Conservation (phyloP, 164 flowering plant genomes). For the grape (Vitis vinifera) region DNA sequence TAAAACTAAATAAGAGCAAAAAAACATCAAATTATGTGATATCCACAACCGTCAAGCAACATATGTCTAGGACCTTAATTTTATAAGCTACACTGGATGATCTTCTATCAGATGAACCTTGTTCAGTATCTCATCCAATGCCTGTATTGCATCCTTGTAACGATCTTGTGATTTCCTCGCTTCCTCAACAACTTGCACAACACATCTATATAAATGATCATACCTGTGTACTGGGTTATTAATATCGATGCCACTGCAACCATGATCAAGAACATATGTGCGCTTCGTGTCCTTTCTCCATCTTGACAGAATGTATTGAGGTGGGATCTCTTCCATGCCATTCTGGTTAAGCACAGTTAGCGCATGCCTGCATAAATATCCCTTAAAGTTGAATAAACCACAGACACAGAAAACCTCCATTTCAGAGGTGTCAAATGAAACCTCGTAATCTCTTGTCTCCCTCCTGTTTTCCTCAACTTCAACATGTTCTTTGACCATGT, state of each 20-base stretch:
- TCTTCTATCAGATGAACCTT: conserved; percentile 22
- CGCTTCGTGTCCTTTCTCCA: conserved; percentile 56
- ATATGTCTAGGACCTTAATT: background rate
- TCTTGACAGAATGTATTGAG: conserved; percentile 45
- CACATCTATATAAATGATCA: conserved; percentile 38
- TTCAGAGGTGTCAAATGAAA: conserved; percentile 36
- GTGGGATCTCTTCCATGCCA: conserved; percentile 49
- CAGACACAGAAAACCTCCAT: conserved; percentile 49
- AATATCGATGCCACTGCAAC: conserved; percentile 19
- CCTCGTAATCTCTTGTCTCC: conserved; percentile 41
- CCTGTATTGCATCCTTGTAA: conserved; percentile 29
- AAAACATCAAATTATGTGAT: background rate
- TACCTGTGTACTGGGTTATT: conserved; percentile 33
- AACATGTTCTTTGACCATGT: conserved; percentile 41
- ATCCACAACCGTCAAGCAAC: background rate
- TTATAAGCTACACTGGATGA: background rate
- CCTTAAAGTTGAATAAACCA: conserved; percentile 47
- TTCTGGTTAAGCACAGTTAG: conserved; percentile 44
- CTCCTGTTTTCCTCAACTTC: conserved; percentile 33
- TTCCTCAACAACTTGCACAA: conserved; percentile 50
- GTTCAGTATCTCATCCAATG: conserved; percentile 21
- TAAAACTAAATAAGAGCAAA: no score
- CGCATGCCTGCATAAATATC: conserved; percentile 54
- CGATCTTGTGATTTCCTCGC: conserved; percentile 40
- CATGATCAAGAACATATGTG: conserved; percentile 27